These are phyloP conservation scores for Exophiala phaeomuriformis DNA, from an alignment of 2,329 filamentous ascomycete genomes.

Conservation along the genomic window DNA sequence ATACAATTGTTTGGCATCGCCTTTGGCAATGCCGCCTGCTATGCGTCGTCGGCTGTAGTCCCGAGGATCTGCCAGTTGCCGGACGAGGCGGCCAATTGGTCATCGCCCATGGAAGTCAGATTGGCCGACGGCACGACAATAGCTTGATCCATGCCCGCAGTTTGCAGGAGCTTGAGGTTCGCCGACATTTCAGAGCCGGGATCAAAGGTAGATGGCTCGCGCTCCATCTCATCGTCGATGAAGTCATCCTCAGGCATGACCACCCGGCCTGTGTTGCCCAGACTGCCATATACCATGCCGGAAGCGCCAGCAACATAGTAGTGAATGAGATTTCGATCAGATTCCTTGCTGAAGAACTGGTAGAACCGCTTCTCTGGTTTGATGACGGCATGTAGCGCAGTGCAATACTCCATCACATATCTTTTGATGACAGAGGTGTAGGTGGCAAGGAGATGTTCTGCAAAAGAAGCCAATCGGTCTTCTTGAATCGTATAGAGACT, in stretches of 20 bases:
- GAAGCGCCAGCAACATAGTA: conserved; percentile 19
- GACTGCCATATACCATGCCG: conserved; percentile 2
- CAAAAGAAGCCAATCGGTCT: conserved; percentile 17
- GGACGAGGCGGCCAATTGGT: conserved; percentile 1
- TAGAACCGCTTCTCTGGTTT: conserved; percentile 23
- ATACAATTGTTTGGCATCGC: conserved; percentile 3
- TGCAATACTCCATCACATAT: conserved; percentile 19
- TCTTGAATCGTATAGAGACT: conserved; percentile 20
- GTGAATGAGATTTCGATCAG: conserved; percentile 23
- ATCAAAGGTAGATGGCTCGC: conserved; percentile 12
- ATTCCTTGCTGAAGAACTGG: conserved; percentile 21
- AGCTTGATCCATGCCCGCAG: neutral
- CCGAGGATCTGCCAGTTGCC: conserved; percentile 9
- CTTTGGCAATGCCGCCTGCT: neutral
- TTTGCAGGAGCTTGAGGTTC: conserved; percentile 5
- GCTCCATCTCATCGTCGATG: conserved; percentile 6
- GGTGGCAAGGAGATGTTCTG: conserved; percentile 16
- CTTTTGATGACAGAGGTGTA: conserved; percentile 21
- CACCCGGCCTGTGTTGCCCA: conserved; percentile 3
- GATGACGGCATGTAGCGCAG: conserved; percentile 20
- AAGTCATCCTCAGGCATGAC: conserved; percentile 7
- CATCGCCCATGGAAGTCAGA: neutral
- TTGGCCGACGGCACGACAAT: neutral
- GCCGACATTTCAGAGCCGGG: conserved; percentile 7
- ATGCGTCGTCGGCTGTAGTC: conserved; percentile 5